These are phyloP conservation scores for Microstegium vimineum DNA, from an alignment of 176 grass and related monocot genomes.

Conservation along the genomic window DNA sequence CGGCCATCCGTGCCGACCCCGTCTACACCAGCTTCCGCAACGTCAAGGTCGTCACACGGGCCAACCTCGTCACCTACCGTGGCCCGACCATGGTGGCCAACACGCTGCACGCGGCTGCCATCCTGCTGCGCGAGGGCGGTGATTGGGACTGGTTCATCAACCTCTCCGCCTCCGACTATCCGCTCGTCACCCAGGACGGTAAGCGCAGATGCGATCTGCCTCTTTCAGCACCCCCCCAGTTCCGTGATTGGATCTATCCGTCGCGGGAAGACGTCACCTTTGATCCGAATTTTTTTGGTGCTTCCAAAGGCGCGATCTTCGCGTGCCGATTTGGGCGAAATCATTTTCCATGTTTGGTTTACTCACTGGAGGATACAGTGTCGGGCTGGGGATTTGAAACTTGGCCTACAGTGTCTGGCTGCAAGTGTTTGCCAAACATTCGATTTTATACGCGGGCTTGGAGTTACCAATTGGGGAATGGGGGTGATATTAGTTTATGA, in stretches of 20 bases:
- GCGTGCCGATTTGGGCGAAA: not conserved
- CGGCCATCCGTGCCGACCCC: conserved; percentile 37
- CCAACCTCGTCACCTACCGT: conserved; percentile 85
- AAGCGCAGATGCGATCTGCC: conserved; percentile 48
- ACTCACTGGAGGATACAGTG: not conserved
- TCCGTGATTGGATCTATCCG: conserved; percentile 25
- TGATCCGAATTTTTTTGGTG: conserved; percentile 15
- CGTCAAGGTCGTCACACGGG: conserved; percentile 69
- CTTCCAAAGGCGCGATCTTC: conserved; percentile 12
- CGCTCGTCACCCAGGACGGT: conserved; percentile 87
- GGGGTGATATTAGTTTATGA: conserved; percentile 36
- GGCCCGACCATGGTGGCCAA: conserved; percentile 90
- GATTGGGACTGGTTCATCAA: conserved; percentile 98
- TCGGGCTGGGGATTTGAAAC: conserved; percentile 31
- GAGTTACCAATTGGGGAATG: conserved; percentile 21
- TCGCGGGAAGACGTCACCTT: not conserved
- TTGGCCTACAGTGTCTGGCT: not conserved
- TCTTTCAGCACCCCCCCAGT: not conserved
- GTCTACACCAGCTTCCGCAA: conserved; percentile 65
- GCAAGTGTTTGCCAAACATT: conserved; percentile 11
- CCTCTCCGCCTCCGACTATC: conserved; percentile 86
- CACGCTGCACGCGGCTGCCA: conserved; percentile 83
- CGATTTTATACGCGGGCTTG: conserved; percentile 29
- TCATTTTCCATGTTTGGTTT: not conserved
- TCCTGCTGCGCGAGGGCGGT: conserved; percentile 63